phyloP scores from a whole-genome alignment of 441 rosid species.

The California macrophylla region DNA sequence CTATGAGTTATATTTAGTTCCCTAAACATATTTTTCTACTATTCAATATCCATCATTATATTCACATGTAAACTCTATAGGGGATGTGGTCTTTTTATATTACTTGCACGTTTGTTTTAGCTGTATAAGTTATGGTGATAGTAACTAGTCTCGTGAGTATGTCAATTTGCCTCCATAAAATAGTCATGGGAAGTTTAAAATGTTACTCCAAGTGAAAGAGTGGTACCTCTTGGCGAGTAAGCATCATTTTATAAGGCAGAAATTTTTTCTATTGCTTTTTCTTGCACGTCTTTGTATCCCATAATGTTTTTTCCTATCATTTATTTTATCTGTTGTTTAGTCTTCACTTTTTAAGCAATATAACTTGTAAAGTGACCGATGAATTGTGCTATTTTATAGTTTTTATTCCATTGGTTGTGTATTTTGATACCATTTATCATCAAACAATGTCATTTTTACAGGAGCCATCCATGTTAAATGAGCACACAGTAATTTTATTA shows the following conservation, averaged over 20 bases:
- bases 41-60: neutral
- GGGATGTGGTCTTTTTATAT: neutral
- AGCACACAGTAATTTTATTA: conserved; percentile 44
- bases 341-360: neutral
- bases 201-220: neutral
- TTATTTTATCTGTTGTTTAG: neutral
- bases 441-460: conserved; percentile 25
- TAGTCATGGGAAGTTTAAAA: neutral
- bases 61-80: neutral
- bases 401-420: neutral
- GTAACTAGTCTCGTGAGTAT: neutral
- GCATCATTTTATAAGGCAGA: too few species aligned
- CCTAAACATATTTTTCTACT: neutral
- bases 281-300: neutral
- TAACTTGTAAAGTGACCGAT: neutral
- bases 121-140: neutral
- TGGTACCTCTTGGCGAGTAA: too few species aligned
- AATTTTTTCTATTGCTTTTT: too few species aligned
- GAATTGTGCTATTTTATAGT: neutral
- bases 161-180: neutral
- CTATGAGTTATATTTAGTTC: neutral
- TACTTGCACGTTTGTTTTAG: neutral
- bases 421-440: neutral
- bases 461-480: conserved; percentile 54
- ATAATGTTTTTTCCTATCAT: neutral